Evolutionary conservation across 495 filamentous ascomycete species (phyloP), one percentile per base, ranked within the genome.

Genomic region (Parachaetomium inaequale): DNA sequence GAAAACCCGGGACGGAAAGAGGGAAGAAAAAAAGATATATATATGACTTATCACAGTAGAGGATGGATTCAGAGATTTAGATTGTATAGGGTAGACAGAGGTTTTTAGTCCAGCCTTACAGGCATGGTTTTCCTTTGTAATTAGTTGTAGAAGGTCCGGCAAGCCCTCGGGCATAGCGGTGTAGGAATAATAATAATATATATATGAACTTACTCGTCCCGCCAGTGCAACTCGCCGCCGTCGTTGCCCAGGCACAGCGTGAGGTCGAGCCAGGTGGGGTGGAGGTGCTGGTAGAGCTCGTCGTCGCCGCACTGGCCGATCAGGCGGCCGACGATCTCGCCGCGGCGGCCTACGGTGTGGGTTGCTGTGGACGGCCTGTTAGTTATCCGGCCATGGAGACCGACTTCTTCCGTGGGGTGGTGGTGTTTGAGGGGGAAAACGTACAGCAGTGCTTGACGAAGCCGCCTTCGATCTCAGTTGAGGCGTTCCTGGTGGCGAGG

Each of bases 191-290:
- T n/a, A 45, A 45, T 10, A 17, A 5, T 19, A 3, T 14, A 36
- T 4, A 12, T 11, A 7, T 36, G 2, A 12, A 23, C 56, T 4
- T 49, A 58, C 56, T 17, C n/a, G 17, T 49, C 56, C 19, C 29
- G 28, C 56, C 56, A 49, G 32, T 17, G 14, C 42, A 58, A 5
- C 42, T 7, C 15, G 14, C 56, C 56, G 17, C 50, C 25, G 29
- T 34, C 10, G 29, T 58, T 49, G n/a, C n/a, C 56, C 28, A 58
- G 28, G 29, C 56, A 58, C 28, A 23, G 10, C 43, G 36, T 58
- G 32, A 58, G 42, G 43, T 58, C 56, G 42, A 58, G n/a, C 28
- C 25, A 36, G 10, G 29, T 58, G 43, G 21, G 4, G n/a, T 58
- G 26, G 5, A 34, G 46, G 2, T 23, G 2, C 1, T 14, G n/a